Evolutionary conservation across 768 basidiomycete species (phyloP), one percentile per base, ranked within the genome.

Genomic region (Panaeolus papilionaceus): DNA sequence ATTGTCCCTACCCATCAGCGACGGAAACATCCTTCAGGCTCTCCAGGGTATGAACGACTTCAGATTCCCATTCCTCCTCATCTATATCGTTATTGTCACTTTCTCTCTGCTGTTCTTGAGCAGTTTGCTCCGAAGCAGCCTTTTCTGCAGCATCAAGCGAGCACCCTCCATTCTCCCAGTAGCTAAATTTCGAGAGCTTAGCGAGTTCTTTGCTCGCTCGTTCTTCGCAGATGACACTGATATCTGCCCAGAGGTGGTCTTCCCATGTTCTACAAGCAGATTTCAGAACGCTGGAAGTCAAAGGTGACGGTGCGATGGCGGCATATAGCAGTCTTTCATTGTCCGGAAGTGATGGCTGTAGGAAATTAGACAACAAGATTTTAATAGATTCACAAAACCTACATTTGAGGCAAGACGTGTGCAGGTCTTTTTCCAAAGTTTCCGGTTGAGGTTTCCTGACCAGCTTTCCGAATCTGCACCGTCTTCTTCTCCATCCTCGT

Each of bases 191-290:
- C 7, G 91, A 89, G 6, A 94, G 75, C 44, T 85, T 83, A 10
- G 82, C 76, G 73, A 98, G 85, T 68, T 92, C 89, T 38, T 82
- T 84, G 54, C 89, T 90, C 75, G 92, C 86, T 67, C 92, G 89
- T 71, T 94, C 90, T 74, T 96, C 94, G 72, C 93, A 91, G 44
- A 94, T 81, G 62, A 94, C 84, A 71, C 89, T 89, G 63, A 96
- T 82, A 67, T 93, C 91, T 0, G 93, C 94, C 98, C 98, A 99
- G 0, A 99, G 82, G 74, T 96, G 91, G 74, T 99, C 98, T 73
- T 96, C 93, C 96, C 97, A 99, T 23, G 93, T 92, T 39, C 89
- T 80, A 73, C 94, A 96, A 3, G 92, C 88, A 0, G 89, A 84
- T 69, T 92, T 89, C 39, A 95, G 85, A 38, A 91, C 78, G 23